Base-by-base conservation (phyloP, 176 grass and related monocot species). In the Tuctoria greenei region DNA sequence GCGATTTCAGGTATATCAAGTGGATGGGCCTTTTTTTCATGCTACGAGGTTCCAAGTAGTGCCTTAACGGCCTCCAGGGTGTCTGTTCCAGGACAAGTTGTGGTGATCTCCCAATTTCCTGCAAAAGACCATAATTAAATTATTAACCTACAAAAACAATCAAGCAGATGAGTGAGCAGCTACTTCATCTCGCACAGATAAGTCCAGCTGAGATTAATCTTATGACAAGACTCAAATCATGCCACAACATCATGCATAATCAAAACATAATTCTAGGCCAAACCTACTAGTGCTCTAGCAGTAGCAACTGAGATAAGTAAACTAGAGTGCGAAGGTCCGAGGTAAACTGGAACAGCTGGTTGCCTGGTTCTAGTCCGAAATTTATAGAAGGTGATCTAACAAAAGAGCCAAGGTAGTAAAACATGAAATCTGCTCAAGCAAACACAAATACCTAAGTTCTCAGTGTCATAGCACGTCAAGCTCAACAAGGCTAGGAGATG, bases 101-200 rank as follows among this genome's bases (percentile, higher is more conserved):
- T 88, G 83, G 71, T 91, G 93, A 66, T 96, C 87, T 68, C 93
- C 93, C 73, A 93, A 69, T 85, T 96, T 96, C 85, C 93, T 96
- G 79, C 79, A 79, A 24, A 49, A 71, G 17, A 9, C 15, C 75
- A 79, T 39, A 79, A 41, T 45, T 13, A 77, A 31, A 50, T 55
- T 66, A 75, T 1, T 71, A 67, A 17, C 37, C 4, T 36, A 78
- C 49, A 41, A 56, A 25, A 4, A 49, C 16, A 46, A 13, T 4
- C 10, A 18, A 50, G 17, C 18, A 49, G 10, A 79, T n/a, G 10
- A 27, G 47, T 37, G 35, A 43, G 27, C 4, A 14, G 4, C 35
- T 14, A 41, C 46, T 79, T 56, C 37, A 31, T 40, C 38, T 62
- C 13, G 10, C 17, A 67, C 37, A 54, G 12, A 59, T 26, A 74